A percentile compares a stretch with the other conserved stretches of the same genome.
Conservation (phyloP, 2,329 filamentous ascomycete species). For the Pyrenophora graminea region DNA sequence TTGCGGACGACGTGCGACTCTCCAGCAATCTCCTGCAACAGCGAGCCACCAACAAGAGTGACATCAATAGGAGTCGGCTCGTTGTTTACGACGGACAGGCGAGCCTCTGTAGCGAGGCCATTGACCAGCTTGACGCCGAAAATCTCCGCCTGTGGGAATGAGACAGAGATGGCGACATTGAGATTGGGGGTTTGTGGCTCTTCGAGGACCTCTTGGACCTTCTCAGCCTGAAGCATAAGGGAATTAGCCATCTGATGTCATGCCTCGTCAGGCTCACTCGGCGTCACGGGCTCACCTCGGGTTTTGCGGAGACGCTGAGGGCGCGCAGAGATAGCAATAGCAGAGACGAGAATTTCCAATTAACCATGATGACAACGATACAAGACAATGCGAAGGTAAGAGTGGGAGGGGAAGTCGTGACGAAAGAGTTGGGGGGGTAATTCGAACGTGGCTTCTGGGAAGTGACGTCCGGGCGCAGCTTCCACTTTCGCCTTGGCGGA, state of each 20-base stretch:
- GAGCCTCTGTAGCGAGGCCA: slow-evolving; percentile 78
- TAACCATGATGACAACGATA: slow-evolving; percentile 63
- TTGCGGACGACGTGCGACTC: slow-evolving; percentile 73
- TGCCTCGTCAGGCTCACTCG: slow-evolving; percentile 30
- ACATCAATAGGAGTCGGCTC: slow-evolving; percentile 77
- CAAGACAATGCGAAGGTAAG: slow-evolving; percentile 18
- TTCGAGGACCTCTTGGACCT: slow-evolving; percentile 57
- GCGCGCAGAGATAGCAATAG: slow-evolving; percentile 72
- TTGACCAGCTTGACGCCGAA: slow-evolving; percentile 97
- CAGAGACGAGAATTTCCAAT: slow-evolving; percentile 71
- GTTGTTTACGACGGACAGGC: slow-evolving; percentile 82
- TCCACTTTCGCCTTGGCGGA: slow-evolving; percentile 22
- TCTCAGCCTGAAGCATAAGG: slow-evolving; percentile 37
- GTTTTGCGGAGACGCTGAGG: slow-evolving; percentile 66
- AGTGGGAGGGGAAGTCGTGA: slow-evolving; percentile 11
- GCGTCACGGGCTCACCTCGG: slow-evolving; percentile 56
- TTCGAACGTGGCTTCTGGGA: slow-evolving; percentile 41
- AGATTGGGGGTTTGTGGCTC: slow-evolving; percentile 65
- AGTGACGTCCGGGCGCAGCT: slow-evolving; percentile 27
- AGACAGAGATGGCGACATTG: slow-evolving; percentile 59
- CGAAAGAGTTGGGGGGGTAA: slow-evolving; percentile 21
- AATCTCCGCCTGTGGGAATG: slow-evolving; percentile 72
- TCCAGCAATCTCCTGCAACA: slow-evolving; percentile 64
- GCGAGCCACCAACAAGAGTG: slow-evolving; percentile 74
- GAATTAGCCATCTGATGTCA: slow-evolving; percentile 41